Evolutionary conservation across 2,329 filamentous ascomycete genomes (phyloP).

Genomic region (Hypoxylon sp.): DNA sequence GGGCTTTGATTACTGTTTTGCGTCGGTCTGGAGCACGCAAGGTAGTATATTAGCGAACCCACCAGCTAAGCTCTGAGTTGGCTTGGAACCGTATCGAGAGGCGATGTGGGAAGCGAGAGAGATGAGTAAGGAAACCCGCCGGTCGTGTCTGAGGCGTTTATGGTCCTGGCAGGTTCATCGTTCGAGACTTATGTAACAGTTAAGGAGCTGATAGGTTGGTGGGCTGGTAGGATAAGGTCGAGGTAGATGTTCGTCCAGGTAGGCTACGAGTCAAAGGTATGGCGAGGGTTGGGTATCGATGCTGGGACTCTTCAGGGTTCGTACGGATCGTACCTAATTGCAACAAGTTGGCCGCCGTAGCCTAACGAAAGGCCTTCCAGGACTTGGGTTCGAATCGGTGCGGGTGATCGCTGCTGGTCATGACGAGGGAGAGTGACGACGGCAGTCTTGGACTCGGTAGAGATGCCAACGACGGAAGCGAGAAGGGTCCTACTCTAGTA

Average conservation of each 20-base stretch:
- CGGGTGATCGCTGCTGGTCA: not conserved
- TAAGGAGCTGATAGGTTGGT: too few relatives aligned
- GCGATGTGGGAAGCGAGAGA: not conserved
- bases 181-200: slow-evolving; percentile 10
- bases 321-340: not conserved
- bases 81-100: not conserved
- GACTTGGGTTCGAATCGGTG: not conserved
- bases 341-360: not conserved
- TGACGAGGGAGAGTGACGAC: slow-evolving; percentile 6
- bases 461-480: slow-evolving; percentile 2
- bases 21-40: slow-evolving; percentile 18
- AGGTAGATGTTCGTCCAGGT: not conserved
- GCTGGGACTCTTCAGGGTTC: not conserved
- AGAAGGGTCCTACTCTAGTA: slow-evolving; percentile 4
- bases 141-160: not conserved
- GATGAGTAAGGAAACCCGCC: not conserved
- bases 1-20: slow-evolving; percentile 16
- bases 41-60: slow-evolving; percentile 20
- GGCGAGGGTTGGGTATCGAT: not conserved
- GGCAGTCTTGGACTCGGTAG: not conserved
- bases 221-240: too few relatives aligned
- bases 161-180: slow-evolving; percentile 17
- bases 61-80: slow-evolving; percentile 2
- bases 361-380: not conserved
- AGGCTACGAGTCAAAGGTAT: not conserved